Evolutionary conservation across 129 eudicot genomes (phyloP).

Genomic region (Centrapalus pauciflorus): DNA sequence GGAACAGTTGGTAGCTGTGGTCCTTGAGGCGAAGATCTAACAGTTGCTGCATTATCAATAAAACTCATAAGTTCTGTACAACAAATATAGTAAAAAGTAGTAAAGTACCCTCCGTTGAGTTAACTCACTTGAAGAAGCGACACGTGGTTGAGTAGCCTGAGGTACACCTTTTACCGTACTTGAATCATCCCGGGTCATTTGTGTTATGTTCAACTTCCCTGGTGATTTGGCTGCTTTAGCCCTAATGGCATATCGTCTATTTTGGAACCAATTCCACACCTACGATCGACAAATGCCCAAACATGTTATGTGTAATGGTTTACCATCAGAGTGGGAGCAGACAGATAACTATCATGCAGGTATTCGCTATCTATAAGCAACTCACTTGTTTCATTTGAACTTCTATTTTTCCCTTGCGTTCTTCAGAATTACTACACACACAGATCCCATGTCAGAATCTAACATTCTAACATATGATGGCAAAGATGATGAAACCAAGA

Average conservation of each 20-base stretch:
- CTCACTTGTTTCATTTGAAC: conserved; percentile 92
- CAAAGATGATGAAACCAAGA: not conserved
- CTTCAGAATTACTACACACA: conserved; percentile 51
- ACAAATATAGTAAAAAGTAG: conserved; percentile 4
- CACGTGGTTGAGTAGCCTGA: conserved; percentile 48
- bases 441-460: conserved; percentile 6
- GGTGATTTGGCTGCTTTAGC: conserved; percentile 70
- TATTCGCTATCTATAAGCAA: not conserved
- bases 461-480: no score
- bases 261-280: conserved; percentile 99
- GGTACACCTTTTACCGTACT: conserved; percentile 36
- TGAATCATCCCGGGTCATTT: conserved; percentile 45
- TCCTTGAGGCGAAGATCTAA: conserved; percentile 43
- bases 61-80: conserved; percentile 8
- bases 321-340: not conserved
- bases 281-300: conserved; percentile 4
- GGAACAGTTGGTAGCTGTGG: conserved; percentile 46
- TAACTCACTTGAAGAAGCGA: conserved; percentile 39
- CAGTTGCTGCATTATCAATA: conserved; percentile 26
- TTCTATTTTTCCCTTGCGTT: conserved; percentile 63
- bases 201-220: conserved; percentile 32
- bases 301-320: not conserved
- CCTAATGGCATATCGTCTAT: conserved; percentile 86
- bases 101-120: conserved; percentile 1
- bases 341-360: not conserved